These are phyloP conservation scores for Lachnellula arida DNA, from an alignment of 2,329 filamentous ascomycete species.

Conservation along the genomic window DNA sequence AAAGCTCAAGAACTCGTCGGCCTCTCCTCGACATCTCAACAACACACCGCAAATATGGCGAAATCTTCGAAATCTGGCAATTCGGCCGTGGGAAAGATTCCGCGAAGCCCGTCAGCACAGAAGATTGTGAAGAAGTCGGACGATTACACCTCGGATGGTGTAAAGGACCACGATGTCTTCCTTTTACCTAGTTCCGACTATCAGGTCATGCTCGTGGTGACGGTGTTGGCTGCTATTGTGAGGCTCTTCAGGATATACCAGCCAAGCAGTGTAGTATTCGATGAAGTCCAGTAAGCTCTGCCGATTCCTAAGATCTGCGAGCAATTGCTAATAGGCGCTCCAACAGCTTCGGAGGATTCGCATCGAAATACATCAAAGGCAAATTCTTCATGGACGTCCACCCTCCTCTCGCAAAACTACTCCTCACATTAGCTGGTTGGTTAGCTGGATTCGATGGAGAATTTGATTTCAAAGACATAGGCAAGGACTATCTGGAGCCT, in stretches of 20 bases:
- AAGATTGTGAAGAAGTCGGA: slow-evolving; percentile 26
- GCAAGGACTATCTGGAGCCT: slow-evolving; percentile 95
- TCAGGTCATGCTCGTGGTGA: slow-evolving; percentile 67
- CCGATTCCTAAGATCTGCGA: neutral
- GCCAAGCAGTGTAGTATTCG: slow-evolving; percentile 93
- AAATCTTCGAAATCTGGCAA: slow-evolving; percentile 20
- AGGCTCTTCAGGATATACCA: slow-evolving; percentile 95
- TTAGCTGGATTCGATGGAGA: slow-evolving; percentile 90
- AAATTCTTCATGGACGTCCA: slow-evolving; percentile 99
- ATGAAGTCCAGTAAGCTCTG: slow-evolving; percentile 91
- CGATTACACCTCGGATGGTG: slow-evolving; percentile 72
- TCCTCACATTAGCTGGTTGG: slow-evolving; percentile 93
- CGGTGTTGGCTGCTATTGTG: slow-evolving; percentile 70
- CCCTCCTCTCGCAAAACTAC: slow-evolving; percentile 90
- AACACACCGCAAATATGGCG: slow-evolving; percentile 24
- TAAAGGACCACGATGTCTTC: slow-evolving; percentile 89
- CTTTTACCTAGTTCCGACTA: slow-evolving; percentile 81
- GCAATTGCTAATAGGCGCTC: slow-evolving; percentile 15
- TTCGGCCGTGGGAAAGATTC: slow-evolving; percentile 10
- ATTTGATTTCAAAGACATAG: slow-evolving; percentile 99
- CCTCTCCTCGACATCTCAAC: slow-evolving; percentile 10
- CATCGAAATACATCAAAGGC: slow-evolving; percentile 98
- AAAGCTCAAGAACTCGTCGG: slow-evolving; percentile 18
- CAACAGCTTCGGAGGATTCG: slow-evolving; percentile 89
- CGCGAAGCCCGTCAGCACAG: slow-evolving; percentile 13